Percentiles rank a stretch among this genome's conserved stretches.
phyloP scores from a whole-genome alignment of 805 yeast species.

The Kluyveromyces wickerhamii region DNA sequence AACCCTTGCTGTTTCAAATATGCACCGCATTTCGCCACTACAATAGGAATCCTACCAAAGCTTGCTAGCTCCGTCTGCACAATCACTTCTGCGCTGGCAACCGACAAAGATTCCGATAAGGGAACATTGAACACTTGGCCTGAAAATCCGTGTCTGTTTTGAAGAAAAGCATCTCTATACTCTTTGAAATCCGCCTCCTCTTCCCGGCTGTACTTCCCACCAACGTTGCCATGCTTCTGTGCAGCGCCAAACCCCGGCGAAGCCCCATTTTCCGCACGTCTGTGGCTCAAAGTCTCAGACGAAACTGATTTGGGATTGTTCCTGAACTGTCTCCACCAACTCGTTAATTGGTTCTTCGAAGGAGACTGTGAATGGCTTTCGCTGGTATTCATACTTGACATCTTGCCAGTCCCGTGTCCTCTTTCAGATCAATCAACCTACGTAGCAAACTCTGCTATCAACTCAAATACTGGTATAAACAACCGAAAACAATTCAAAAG shows the following conservation, averaged over 20 bases:
- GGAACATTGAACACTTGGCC: conserved; percentile 72
- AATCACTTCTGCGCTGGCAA: conserved; percentile 61
- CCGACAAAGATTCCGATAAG: conserved; percentile 55
- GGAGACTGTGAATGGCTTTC: conserved; percentile 12
- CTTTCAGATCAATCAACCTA: too few species aligned
- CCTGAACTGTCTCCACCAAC: conserved; percentile 26
- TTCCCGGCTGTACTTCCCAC: background rate
- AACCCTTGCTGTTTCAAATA: conserved; percentile 71
- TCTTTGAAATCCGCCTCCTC: conserved; percentile 20
- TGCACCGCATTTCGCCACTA: conserved; percentile 94
- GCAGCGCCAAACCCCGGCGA: too few species aligned
- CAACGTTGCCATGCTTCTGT: background rate
- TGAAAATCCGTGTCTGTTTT: conserved; percentile 31
- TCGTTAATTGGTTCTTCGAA: conserved; percentile 16
- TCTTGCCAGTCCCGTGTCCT: too few species aligned
- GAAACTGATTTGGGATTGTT: conserved; percentile 29
- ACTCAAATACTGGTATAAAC: too few species aligned
- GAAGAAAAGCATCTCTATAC: conserved; percentile 33
- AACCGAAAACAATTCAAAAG: too few species aligned
- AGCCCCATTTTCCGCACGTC: background rate
- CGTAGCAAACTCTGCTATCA: too few species aligned
- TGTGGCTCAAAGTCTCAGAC: conserved; percentile 18
- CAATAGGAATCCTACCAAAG: conserved; percentile 84
- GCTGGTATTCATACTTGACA: too few species aligned
- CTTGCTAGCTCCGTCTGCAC: conserved; percentile 54